Base-by-base conservation (phyloP, 2,329 filamentous ascomycete species). In the Blastomyces gilchristii region DNA sequence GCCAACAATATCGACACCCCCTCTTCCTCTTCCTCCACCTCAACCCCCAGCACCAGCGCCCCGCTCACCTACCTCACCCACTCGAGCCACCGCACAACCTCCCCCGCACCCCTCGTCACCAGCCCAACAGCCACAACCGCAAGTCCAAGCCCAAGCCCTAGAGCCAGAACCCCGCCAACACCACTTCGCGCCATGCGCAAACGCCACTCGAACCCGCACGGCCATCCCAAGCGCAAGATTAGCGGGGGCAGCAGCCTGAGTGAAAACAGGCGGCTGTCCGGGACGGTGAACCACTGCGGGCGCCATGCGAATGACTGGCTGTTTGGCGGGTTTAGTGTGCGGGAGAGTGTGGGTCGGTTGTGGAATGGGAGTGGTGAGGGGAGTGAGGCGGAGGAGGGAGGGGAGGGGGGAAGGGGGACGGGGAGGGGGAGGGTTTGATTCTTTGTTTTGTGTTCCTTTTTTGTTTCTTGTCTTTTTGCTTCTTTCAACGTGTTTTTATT, bases 291-390 rank as follows among this genome's bases (percentile, higher is more conserved):
- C 59, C 75, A 81, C 63, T 79, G 73, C 62, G 80, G 80, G 16
- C 76, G 80, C 9, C 80, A 82, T 68, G 76, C 75, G 22, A 81
- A 82, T 62, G 77, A 81, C 62, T 82, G 80, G 80, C 72, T 82
- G 5, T 82, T 82, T 63, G 75, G 76, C 25, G 77, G 78, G 1
- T 78, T 81, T 68, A 80, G 77, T 66, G 69, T 82, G 3, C 74
- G 75, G 4, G 77, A 79, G 43, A 77, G 74, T 49, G 70, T 77
- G 25, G 73, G 75, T 43, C 74, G 72, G 64, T 50, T 77, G n/a
- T 69, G 69, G 58, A 65, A 47, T 49, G 54, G 43, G 18, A 12
- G 2, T 53, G 28, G 41, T 37, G 43, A 59, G 41, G 41, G 25
- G 9, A 37, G 39, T 7, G 37, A n/a, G 7, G 53, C 3, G 14